These are phyloP conservation scores for Cutaneotrichosporon daszewskae DNA, from an alignment of 1,284 basidiomycete species.

Conservation along the genomic window DNA sequence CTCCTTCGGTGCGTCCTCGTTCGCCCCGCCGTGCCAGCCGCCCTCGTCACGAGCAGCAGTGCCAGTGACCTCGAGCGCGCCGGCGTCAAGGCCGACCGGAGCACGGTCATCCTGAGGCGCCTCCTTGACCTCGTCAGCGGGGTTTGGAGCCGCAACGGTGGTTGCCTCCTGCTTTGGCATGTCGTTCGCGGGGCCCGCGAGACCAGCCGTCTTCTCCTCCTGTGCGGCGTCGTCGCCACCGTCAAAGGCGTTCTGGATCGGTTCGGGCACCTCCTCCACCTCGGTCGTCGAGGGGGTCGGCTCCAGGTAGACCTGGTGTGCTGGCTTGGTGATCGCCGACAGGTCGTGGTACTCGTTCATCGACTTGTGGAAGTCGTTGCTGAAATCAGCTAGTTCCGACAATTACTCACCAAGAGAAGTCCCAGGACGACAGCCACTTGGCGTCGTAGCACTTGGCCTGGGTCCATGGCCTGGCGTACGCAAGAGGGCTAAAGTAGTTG, in stretches of 20 bases:
- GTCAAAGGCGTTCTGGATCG: conserved; percentile 45
- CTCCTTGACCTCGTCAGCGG: conserved; percentile 8
- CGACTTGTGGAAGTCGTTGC: conserved; percentile 41
- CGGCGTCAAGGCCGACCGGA: conserved; percentile 46
- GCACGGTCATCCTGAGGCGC: conserved; percentile 38
- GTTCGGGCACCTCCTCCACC: conserved; percentile 41
- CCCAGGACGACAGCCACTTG: conserved; percentile 88
- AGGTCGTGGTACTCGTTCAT: conserved; percentile 28
- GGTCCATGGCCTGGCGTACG: conserved; percentile 86
- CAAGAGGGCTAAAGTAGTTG: conserved; percentile 71
- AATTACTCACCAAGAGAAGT: conserved; percentile 77
- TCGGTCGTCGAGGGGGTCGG: conserved; percentile 28
- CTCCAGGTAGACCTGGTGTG: conserved; percentile 22
- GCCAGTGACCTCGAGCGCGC: conserved; percentile 40
- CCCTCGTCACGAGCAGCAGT: conserved; percentile 36
- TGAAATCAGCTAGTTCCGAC: conserved; percentile 5
- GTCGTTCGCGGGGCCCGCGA: conserved; percentile 37
- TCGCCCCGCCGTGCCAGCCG: conserved; percentile 47
- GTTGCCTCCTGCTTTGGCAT: conserved; percentile 39
- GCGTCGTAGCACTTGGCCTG: conserved; percentile 67
- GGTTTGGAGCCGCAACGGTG: neutral
- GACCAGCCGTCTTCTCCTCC: conserved; percentile 42
- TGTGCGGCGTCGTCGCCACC: conserved; percentile 28
- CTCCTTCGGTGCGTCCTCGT: conserved; percentile 21
- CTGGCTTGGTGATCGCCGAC: conserved; percentile 13